phyloP scores from a whole-genome alignment of 352 stramenopile species.

The Pythium aquatile region DNA sequence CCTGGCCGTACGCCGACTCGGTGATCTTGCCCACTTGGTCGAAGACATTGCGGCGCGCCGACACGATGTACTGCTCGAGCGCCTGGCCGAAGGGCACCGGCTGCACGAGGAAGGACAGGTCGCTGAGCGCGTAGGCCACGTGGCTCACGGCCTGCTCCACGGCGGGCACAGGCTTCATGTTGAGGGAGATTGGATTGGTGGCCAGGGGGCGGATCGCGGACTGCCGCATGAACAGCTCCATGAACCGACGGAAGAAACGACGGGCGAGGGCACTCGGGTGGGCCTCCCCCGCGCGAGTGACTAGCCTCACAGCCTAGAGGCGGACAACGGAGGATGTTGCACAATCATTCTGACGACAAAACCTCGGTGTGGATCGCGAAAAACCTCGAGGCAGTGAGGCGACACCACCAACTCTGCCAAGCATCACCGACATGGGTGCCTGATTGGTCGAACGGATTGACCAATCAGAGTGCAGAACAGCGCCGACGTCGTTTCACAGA shows the following conservation, averaged over 20 bases:
- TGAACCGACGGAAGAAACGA: constrained; percentile 8
- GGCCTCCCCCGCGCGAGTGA: constrained; percentile 15
- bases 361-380: not conserved
- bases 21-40: constrained; percentile 70
- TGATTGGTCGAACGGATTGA: constrained; percentile 23
- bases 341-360: constrained; percentile 33
- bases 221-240: not conserved
- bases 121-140: constrained; percentile 74
- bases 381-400: not conserved
- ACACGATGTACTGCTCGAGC: constrained; percentile 71
- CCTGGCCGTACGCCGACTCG: constrained; percentile 43
- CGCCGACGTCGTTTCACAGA: constrained; percentile 32
- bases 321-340: constrained; percentile 29
- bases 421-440: constrained; percentile 25
- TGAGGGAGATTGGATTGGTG: constrained; percentile 1
- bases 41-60: constrained; percentile 73
- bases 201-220: not conserved
- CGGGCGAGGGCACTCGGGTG: constrained; percentile 16
- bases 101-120: constrained; percentile 69
- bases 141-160: constrained; percentile 80
- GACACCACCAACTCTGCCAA: constrained; percentile 23
- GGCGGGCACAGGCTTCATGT: constrained; percentile 29
- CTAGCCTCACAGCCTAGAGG: constrained; percentile 18
- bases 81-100: constrained; percentile 61
- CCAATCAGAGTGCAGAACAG: constrained; percentile 25